Evolutionary conservation across 2,329 filamentous ascomycete species (phyloP).

Genomic region (Claviceps monticola): DNA sequence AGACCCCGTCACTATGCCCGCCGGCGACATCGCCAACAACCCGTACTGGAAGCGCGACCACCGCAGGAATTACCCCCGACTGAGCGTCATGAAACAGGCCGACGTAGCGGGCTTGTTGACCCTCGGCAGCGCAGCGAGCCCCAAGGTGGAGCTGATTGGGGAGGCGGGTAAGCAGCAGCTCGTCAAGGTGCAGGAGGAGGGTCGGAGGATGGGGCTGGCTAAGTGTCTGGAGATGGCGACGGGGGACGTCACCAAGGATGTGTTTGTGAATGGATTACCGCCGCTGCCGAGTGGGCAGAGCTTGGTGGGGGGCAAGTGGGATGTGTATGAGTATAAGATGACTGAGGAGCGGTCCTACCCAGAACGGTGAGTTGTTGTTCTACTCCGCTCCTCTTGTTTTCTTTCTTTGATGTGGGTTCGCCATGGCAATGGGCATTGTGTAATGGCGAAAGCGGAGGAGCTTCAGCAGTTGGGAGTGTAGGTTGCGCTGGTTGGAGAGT

Average conservation of each 20-base stretch:
- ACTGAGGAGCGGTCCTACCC: constrained; percentile 52
- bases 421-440: background rate
- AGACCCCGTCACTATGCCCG: constrained; percentile 44
- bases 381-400: constrained; percentile 2
- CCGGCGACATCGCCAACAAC: constrained; percentile 30
- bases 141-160: constrained; percentile 68
- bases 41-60: constrained; percentile 74
- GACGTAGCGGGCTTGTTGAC: constrained; percentile 76
- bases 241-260: constrained; percentile 38
- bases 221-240: constrained; percentile 49
- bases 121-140: constrained; percentile 67
- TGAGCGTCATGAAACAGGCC: constrained; percentile 68
- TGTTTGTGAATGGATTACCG: constrained; percentile 69
- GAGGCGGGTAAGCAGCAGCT: constrained; percentile 49
- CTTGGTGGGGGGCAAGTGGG: constrained; percentile 37
- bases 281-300: constrained; percentile 68
- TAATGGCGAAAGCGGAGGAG: no score
- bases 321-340: constrained; percentile 56
- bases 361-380: constrained; percentile 40
- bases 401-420: background rate
- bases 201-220: constrained; percentile 53
- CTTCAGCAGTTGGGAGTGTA: no score
- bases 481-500: no score
- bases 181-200: constrained; percentile 62
- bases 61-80: constrained; percentile 67